These are phyloP conservation scores for Salix dunnii DNA, from an alignment of 345 rosid genomes.

Conservation along the genomic window DNA sequence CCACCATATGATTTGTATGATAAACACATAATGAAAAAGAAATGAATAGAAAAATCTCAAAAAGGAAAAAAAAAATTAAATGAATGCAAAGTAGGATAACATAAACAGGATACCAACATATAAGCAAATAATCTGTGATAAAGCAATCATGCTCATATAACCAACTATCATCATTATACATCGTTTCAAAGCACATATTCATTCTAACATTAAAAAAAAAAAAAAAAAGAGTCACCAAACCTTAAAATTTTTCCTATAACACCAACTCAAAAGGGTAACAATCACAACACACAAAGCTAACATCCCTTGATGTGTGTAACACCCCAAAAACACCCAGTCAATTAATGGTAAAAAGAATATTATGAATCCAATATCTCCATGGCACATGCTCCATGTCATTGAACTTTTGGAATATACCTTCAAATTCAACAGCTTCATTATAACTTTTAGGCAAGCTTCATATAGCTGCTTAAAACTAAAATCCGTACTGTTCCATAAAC, in stretches of 20 bases:
- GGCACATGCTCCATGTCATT: background rate
- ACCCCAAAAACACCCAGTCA: background rate
- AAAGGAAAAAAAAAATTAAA: background rate
- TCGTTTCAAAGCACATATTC: background rate
- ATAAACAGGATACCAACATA: background rate
- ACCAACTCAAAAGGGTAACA: background rate
- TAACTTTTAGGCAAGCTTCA: background rate
- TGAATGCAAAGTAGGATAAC: background rate
- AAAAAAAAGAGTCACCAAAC: background rate
- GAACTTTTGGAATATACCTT: background rate
- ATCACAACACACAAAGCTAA: background rate
- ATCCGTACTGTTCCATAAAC: background rate
- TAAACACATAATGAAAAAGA: background rate
- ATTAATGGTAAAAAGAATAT: background rate
- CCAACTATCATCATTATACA: background rate
- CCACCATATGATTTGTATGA: background rate
- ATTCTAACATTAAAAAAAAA: background rate
- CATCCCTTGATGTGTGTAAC: background rate
- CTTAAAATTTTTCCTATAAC: background rate
- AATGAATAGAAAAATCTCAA: background rate
- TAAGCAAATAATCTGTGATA: background rate
- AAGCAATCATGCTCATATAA: background rate
- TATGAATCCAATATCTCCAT: background rate
- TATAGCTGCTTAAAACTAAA: background rate
- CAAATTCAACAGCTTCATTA: background rate